Conservation (phyloP, 2,329 filamentous ascomycete species). For the Fusarium decemcellulare region DNA sequence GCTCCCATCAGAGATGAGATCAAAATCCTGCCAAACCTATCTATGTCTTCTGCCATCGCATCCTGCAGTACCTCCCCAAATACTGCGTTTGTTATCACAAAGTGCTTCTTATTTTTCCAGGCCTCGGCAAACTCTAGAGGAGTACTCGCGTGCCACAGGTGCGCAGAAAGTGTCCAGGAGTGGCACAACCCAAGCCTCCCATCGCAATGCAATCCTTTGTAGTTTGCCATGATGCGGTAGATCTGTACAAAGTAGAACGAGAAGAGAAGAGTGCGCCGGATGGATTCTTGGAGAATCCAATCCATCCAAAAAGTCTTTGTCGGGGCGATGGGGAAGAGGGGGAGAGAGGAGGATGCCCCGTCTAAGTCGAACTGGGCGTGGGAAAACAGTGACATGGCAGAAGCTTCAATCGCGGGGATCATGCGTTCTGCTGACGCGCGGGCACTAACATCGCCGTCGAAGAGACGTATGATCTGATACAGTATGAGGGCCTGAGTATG, state of each 20-base stretch:
- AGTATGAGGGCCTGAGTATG: conserved; percentile 63
- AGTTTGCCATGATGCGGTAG: conserved; percentile 53
- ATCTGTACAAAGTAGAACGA: conserved; percentile 61
- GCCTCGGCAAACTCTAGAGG: conserved; percentile 55
- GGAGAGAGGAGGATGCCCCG: conserved; percentile 37
- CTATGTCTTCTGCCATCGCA: conserved; percentile 58
- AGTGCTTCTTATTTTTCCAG: conserved; percentile 54
- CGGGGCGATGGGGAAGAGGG: conserved; percentile 55
- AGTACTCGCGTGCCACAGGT: conserved; percentile 55
- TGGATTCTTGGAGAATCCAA: conserved; percentile 68
- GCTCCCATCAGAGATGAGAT: conserved; percentile 50
- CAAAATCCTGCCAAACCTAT: conserved; percentile 58
- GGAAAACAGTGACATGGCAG: conserved; percentile 50
- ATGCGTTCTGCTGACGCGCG: conserved; percentile 55
- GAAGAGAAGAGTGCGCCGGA: conserved; percentile 65
- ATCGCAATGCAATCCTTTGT: conserved; percentile 45
- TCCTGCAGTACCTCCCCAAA: conserved; percentile 48
- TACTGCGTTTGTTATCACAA: conserved; percentile 50
- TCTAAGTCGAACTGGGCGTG: conserved; percentile 51
- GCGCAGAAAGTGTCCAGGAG: conserved; percentile 57
- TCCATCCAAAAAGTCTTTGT: conserved; percentile 62
- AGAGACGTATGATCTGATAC: conserved; percentile 65
- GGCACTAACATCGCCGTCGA: conserved; percentile 63
- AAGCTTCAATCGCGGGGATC: conserved; percentile 51
- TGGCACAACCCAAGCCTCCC: conserved; percentile 50